Base-by-base conservation (phyloP, 106 monocot species). In the Platanthera guangdongensis region DNA sequence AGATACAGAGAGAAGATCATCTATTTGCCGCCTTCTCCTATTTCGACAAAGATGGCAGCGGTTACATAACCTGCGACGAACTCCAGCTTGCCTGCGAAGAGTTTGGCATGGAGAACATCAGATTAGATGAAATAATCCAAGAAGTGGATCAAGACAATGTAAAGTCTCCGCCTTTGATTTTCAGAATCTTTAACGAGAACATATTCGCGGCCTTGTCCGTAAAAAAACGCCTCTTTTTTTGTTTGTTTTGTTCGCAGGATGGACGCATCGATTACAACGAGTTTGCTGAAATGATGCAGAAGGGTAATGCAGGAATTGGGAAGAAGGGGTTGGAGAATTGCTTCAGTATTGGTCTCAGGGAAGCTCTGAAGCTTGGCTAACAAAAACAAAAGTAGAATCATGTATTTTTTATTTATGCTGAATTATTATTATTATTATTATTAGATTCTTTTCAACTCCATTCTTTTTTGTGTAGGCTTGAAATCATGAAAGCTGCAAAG, bases 121-220 rank as follows among this genome's bases (percentile, higher is more conserved):
- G 79, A 45, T 77, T 96, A 9, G 93, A 96, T 57, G 95, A 96
- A 9, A 90, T 96, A 80, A 96, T 96, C 48, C 77, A 76, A 69
- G 95, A 96, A 78, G 90, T 87, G 39, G 95, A 96, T 79, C 90
- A 93, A 65, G 95, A 96, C 69, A 95, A 92, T 76, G 95, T 95
- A 84, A 79, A 77, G 75, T 71, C 46, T 10, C 32, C 15, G 22
- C 10, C 18, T 67, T 67, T 67, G 67, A 10, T 67, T 39, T 11
- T 39, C 11, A 28, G 11, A 67, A 12, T 13, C 1, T 13, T 4
- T 11, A 70, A 47, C 47, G 6, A 47, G 15, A 47, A 70, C 11
- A 2, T 4, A 28, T 67, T 70, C 70, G 5, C 47, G 70, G 4
- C 4, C 21, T 65, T n/a, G 2, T 70, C 47, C 15, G 15, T 47